phyloP scores from a whole-genome alignment of 1,139 yeast species.

The Meyerozyma sp. region DNA sequence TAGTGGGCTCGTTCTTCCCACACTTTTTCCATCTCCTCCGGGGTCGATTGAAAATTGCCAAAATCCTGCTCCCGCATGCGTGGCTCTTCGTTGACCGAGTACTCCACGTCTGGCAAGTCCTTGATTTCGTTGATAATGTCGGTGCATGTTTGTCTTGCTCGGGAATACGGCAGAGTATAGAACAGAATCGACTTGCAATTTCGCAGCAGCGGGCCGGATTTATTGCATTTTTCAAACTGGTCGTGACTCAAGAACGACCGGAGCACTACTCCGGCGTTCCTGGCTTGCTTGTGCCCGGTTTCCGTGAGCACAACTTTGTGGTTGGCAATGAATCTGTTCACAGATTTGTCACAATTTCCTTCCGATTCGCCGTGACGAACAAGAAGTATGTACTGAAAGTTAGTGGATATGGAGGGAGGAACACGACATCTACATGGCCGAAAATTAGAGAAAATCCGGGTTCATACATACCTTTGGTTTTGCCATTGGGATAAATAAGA shows the following conservation, averaged over 20 bases:
- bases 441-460: neutral
- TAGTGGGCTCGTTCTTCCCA: constrained; percentile 83
- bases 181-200: constrained; percentile 37
- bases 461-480: constrained; percentile 44
- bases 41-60: constrained; percentile 81
- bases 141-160: constrained; percentile 79
- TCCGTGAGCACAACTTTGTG: constrained; percentile 70
- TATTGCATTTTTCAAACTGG: constrained; percentile 27
- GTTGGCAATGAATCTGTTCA: constrained; percentile 71
- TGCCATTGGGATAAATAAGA: constrained; percentile 14
- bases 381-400: constrained; percentile 58
- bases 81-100: constrained; percentile 73
- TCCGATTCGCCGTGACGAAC: constrained; percentile 91
- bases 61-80: constrained; percentile 91
- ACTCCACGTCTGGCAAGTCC: constrained; percentile 42
- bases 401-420: constrained; percentile 5
- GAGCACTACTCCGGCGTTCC: constrained; percentile 59
- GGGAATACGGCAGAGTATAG: constrained; percentile 76
- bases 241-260: constrained; percentile 44
- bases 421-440: neutral
- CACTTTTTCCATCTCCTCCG: constrained; percentile 69
- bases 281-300: constrained; percentile 65
- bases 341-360: constrained; percentile 78
- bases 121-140: constrained; percentile 59
- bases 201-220: constrained; percentile 11